These are phyloP conservation scores for Termitomyces titanicus DNA, from an alignment of 768 basidiomycete genomes.

Conservation along the genomic window DNA sequence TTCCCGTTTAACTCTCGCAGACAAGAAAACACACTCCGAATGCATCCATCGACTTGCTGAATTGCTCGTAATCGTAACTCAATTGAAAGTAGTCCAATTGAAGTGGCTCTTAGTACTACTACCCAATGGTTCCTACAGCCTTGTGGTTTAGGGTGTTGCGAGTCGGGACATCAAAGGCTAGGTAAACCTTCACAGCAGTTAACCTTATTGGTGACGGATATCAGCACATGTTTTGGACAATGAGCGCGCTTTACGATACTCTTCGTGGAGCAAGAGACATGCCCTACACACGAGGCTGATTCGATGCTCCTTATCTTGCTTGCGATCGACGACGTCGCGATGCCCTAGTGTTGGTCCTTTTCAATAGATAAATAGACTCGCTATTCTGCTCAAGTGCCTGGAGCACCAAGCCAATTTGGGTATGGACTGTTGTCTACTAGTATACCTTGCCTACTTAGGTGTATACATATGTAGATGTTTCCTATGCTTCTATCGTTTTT, in stretches of 20 bases:
- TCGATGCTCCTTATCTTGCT: constrained; percentile 8
- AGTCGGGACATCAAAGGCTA: constrained; percentile 7
- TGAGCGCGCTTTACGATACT: constrained; percentile 1
- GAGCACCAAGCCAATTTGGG: neutral
- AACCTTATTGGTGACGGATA: neutral
- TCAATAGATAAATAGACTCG: neutral
- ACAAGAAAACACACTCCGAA: neutral
- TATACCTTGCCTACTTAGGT: neutral
- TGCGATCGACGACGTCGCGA: constrained; percentile 9
- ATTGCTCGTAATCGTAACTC: too few relatives aligned
- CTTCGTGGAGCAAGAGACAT: constrained; percentile 2
- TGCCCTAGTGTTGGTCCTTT: neutral
- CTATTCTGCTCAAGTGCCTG: neutral
- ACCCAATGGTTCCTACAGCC: neutral
- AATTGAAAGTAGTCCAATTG: neutral
- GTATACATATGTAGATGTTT: neutral
- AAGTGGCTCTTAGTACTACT: neutral
- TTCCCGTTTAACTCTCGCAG: neutral
- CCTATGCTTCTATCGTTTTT: neutral
- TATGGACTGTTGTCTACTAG: neutral
- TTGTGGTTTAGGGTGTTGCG: constrained; percentile 1
- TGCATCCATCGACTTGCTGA: neutral
- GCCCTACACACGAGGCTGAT: constrained; percentile 11
- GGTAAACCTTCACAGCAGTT: neutral
- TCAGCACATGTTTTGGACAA: constrained; percentile 6